Percentiles rank a stretch among this genome's conserved stretches.
Evolutionary conservation across 768 basidiomycete genomes (phyloP).

Genomic region (Suillus sp.): DNA sequence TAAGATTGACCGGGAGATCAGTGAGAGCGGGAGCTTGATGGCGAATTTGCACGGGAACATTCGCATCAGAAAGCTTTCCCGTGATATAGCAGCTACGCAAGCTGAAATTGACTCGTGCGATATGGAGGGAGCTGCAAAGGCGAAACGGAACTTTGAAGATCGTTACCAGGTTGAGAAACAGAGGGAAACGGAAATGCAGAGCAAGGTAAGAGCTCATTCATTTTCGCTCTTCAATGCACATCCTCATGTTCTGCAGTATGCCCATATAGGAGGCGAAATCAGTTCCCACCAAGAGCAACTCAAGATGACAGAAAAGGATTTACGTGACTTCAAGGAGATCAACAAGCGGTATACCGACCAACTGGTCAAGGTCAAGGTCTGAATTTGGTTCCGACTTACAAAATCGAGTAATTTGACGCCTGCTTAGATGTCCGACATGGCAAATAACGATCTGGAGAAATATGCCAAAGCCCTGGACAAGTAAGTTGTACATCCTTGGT

Average conservation of each 20-base stretch:
- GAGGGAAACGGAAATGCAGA: constrained; percentile 71
- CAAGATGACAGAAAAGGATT: constrained; percentile 64
- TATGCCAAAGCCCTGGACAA: constrained; percentile 97
- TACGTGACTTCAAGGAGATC: constrained; percentile 85
- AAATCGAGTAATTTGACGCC: background rate
- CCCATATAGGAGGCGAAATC: constrained; percentile 83
- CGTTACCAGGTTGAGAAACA: constrained; percentile 73
- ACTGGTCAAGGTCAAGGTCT: constrained; percentile 91
- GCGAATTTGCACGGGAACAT: constrained; percentile 83
- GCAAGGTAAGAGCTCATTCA: constrained; percentile 48
- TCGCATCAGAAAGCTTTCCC: constrained; percentile 66
- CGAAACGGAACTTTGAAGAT: constrained; percentile 81
- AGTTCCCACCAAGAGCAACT: constrained; percentile 69
- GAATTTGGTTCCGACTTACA: background rate
- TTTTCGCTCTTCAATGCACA: constrained; percentile 13
- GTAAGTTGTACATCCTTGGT: constrained; percentile 45
- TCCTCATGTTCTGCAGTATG: constrained; percentile 49
- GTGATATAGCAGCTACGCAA: constrained; percentile 67
- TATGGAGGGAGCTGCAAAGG: constrained; percentile 84
- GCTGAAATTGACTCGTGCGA: constrained; percentile 74
- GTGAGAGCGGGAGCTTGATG: constrained; percentile 67
- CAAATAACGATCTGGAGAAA: constrained; percentile 95
- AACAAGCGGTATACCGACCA: constrained; percentile 87
- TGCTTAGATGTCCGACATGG: constrained; percentile 91
- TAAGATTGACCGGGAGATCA: constrained; percentile 75